These are phyloP conservation scores for Sequoiadendron giganteum DNA, from an alignment of 75 land plant species.

Conservation along the genomic window DNA sequence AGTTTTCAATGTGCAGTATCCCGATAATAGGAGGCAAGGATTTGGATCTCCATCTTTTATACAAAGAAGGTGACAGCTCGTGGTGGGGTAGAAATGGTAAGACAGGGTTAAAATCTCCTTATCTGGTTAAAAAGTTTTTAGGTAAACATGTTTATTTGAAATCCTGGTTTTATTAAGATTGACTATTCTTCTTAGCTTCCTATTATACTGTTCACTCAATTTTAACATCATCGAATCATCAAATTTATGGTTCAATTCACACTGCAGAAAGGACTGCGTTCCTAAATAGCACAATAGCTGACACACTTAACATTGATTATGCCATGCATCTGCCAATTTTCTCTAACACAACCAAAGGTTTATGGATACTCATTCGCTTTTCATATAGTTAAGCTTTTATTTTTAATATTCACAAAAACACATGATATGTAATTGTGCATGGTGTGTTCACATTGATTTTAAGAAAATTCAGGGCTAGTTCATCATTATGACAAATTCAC, in stretches of 20 bases:
- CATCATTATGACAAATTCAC: no score
- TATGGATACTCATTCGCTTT: background rate
- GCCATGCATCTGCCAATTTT: background rate
- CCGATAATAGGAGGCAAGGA: slow-evolving; percentile 41
- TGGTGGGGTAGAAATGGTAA: slow-evolving; percentile 46
- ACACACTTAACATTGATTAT: background rate
- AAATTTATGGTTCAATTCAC: background rate
- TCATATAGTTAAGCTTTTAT: background rate
- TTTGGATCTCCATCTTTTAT: slow-evolving; percentile 34
- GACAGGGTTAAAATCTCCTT: background rate
- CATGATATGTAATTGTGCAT: no score
- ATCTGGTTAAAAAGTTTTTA: background rate
- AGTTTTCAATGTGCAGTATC: slow-evolving; percentile 15
- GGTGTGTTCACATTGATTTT: no score
- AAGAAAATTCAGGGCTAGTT: no score
- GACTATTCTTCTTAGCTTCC: background rate
- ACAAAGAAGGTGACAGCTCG: slow-evolving; percentile 31
- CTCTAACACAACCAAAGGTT: background rate
- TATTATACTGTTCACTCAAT: background rate
- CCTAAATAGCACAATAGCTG: background rate
- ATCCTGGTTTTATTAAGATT: background rate
- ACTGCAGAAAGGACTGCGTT: background rate
- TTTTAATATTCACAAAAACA: background rate
- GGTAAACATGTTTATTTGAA: background rate
- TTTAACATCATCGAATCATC: background rate